Percentiles rank a stretch among this genome's conserved stretches.
Conservation (phyloP, 805 yeast species). For the Cyberlindnera xishuangbannaensis region DNA sequence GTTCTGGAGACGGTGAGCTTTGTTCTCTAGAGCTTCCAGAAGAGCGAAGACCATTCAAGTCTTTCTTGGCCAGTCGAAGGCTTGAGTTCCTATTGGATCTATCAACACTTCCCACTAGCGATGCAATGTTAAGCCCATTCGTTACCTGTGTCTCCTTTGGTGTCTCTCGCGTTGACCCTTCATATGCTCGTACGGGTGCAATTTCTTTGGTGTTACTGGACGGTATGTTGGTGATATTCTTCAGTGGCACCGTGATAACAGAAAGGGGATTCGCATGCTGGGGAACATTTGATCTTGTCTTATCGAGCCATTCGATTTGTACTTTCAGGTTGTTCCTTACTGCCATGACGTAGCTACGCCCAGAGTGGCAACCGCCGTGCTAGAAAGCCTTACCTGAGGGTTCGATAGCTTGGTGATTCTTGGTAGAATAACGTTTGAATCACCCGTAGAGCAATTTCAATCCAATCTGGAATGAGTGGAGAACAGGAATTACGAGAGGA, state of each 20-base stretch:
- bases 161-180: no score
- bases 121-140: conserved; percentile 3
- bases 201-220: background rate
- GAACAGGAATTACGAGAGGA: no score
- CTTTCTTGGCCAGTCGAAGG: conserved; percentile 19
- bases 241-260: conserved; percentile 8
- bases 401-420: no score
- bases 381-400: no score
- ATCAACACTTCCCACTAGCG: conserved; percentile 8
- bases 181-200: no score
- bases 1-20: conserved; percentile 17
- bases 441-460: no score
- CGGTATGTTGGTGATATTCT: conserved; percentile 3
- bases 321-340: conserved; percentile 25
- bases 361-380: no score
- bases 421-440: no score
- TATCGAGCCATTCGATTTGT: conserved; percentile 24
- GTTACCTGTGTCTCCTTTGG: no score
- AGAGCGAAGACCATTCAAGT: conserved; percentile 9
- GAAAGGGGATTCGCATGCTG: conserved; percentile 7
- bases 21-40: conserved; percentile 6
- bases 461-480: no score
- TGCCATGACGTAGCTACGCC: conserved; percentile 3
- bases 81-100: conserved; percentile 12
- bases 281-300: conserved; percentile 21